Percentiles rank a stretch among this genome's conserved stretches.
Conservation (phyloP, 441 rosid genomes). For the Syzygium syzygioides region DNA sequence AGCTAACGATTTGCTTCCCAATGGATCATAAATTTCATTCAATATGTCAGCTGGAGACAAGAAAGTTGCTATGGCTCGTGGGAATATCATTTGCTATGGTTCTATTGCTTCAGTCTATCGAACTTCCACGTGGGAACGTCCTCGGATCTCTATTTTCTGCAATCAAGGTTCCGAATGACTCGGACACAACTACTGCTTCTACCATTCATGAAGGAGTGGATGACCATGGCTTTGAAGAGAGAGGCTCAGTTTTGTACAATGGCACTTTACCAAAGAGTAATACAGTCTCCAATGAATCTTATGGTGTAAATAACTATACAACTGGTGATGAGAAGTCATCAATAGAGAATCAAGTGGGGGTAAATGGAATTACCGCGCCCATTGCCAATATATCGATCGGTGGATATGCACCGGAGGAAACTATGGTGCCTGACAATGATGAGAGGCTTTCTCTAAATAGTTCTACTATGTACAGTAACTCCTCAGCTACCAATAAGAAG, state of each 20-base stretch:
- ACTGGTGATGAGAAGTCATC: neutral
- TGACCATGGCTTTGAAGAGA: neutral
- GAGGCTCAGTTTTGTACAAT: neutral
- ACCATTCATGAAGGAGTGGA: neutral
- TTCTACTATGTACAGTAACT: neutral
- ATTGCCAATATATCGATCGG: neutral
- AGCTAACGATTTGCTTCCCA: neutral
- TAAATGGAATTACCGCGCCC: neutral
- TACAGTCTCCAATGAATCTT: neutral
- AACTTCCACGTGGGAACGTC: constrained; percentile 4
- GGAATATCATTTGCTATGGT: neutral
- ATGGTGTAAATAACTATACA: neutral
- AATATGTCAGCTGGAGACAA: constrained; percentile 2
- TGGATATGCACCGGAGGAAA: constrained; percentile 6
- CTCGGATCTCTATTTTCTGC: constrained; percentile 1
- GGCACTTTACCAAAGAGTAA: neutral
- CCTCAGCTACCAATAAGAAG: neutral
- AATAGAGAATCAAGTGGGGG: neutral
- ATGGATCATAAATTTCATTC: constrained; percentile 9
- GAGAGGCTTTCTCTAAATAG: neutral
- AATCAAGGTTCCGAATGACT: neutral
- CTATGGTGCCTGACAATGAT: neutral
- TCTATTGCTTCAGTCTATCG: constrained; percentile 5
- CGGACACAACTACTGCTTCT: neutral
- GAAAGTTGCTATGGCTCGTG: constrained; percentile 7